Evolutionary conservation across 164 flowering plant species (phyloP), one percentile per base, ranked within the genome.

Genomic region (Piper longum): DNA sequence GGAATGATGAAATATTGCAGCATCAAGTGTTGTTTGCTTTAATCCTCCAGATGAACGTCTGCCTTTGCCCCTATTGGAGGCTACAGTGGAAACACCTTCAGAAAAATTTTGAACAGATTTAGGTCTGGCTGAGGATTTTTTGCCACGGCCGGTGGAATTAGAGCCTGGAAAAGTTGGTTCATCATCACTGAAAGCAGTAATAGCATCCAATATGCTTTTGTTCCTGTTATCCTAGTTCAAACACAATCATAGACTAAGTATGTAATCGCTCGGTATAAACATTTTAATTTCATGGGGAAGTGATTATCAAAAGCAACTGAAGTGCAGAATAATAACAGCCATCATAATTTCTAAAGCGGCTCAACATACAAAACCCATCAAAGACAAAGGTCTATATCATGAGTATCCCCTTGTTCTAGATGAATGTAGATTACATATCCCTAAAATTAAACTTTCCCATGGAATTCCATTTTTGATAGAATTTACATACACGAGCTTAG

Each of bases 21-120:
- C 72, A 77, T 91, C 91, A 64, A 95, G 88, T 59, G 97, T 90
- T 41, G 93, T 87, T 77, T 95, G 99, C 81, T 86, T 95, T 71
- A 95, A 72, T 73, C 65, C 76, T 68, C 72, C 76, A 36, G 91
- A 58, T 16, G 91, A 58, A 16, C 77, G 81, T 63, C 93, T 74
- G 19, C 97, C 98, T 66, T 90, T 84, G 64, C 98, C 95, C 72
- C 92, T 81, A 56, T 84, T 73, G 58, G 93, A 66, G 58, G 82
- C 72, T 72, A 72, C 75, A 62, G 70, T 61, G 77, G 62, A 78
- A 77, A 65, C 77, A 51, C 17, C 61, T 70, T 73, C 83, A 60
- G 81, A 66, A 71, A 74, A 74, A 74, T 73, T 90, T 66, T 54
- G 74, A 64, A 88, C 77, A 41, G 85, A 70, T 70, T 72, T 72